Conservation (phyloP, 345 rosid species). For the Turnera subulata region DNA sequence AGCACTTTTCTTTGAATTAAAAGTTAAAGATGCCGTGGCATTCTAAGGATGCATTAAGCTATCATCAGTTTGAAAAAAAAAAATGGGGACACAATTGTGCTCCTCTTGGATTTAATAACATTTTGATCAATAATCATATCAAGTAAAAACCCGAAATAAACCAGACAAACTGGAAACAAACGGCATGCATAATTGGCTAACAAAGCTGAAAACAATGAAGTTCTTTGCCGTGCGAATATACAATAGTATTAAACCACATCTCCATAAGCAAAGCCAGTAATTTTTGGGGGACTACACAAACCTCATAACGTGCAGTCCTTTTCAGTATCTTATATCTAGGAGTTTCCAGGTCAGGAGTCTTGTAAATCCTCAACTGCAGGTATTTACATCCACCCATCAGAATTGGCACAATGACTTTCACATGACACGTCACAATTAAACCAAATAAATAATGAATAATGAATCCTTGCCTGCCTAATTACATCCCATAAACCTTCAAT, state of each 20-base stretch:
- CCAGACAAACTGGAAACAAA: too few relatives aligned
- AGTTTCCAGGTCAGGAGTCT: constrained; percentile 75
- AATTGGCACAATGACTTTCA: background rate
- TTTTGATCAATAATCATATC: too few relatives aligned
- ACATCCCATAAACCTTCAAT: constrained; percentile 72
- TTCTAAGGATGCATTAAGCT: too few relatives aligned
- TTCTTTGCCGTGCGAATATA: background rate
- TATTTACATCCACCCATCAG: background rate
- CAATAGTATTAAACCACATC: background rate
- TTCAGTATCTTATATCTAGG: constrained; percentile 70
- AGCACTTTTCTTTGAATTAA: too few relatives aligned
- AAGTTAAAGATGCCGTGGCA: too few relatives aligned
- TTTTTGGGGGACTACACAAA: constrained; percentile 16
- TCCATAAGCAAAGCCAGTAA: background rate
- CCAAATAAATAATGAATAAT: background rate
- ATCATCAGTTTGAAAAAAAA: too few relatives aligned
- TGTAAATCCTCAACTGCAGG: constrained; percentile 58
- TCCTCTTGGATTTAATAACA: too few relatives aligned
- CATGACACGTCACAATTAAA: constrained; percentile 6
- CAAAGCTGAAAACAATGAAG: background rate
- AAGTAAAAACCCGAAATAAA: too few relatives aligned
- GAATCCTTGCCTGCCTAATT: constrained; percentile 56
- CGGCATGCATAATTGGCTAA: background rate
- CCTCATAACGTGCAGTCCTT: constrained; percentile 77
- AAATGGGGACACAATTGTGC: too few relatives aligned